Conservation (phyloP, 1,139 yeast species). For the Lodderomyces theae region DNA sequence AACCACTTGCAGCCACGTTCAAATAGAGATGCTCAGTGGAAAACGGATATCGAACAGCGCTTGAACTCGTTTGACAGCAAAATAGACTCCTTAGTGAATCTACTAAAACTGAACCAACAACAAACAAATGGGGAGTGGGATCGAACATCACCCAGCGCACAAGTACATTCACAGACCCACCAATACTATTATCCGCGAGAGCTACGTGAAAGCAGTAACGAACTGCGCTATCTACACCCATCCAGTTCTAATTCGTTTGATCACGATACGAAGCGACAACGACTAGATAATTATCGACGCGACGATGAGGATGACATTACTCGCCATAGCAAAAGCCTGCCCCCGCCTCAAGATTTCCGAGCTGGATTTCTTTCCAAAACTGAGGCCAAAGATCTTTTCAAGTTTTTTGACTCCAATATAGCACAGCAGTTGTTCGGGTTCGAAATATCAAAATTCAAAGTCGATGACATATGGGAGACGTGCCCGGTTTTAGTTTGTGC, state of each 20-base stretch:
- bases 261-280: conserved; percentile 3
- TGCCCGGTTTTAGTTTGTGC: conserved; percentile 64
- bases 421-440: conserved; percentile 69
- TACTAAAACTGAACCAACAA: conserved; percentile 17
- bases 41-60: conserved; percentile 41
- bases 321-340: neutral
- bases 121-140: neutral
- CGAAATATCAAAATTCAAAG: conserved; percentile 50
- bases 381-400: conserved; percentile 52
- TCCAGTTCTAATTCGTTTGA: neutral
- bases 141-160: neutral
- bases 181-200: neutral
- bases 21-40: conserved; percentile 31
- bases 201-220: neutral
- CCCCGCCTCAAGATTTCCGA: conserved; percentile 33
- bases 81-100: conserved; percentile 42
- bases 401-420: conserved; percentile 53
- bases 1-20: neutral
- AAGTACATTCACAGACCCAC: neutral
- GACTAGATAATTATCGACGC: conserved; percentile 4
- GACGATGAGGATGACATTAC: neutral
- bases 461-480: conserved; percentile 51
- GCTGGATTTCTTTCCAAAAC: conserved; percentile 31
- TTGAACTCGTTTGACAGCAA: conserved; percentile 47
- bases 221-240: neutral